These are phyloP conservation scores for Aspergillus sp. DNA, from an alignment of 2,329 filamentous ascomycete genomes.

Conservation along the genomic window DNA sequence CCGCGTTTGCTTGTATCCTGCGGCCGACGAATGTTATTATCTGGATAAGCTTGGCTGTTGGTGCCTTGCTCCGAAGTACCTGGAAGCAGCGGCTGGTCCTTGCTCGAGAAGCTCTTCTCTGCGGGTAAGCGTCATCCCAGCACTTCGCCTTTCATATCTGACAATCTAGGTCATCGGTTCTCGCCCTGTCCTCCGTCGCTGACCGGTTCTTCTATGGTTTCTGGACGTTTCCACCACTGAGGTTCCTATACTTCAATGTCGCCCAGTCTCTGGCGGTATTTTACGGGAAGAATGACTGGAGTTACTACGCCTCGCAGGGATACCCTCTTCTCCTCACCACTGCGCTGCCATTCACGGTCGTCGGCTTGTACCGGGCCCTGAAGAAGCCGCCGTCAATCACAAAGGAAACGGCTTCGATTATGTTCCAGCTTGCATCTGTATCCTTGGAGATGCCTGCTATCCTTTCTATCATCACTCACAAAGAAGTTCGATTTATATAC, in stretches of 20 bases:
- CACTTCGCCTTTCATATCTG: constrained; percentile 1
- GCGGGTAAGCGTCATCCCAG: constrained; percentile 41
- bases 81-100: constrained; percentile 53
- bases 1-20: constrained; percentile 78
- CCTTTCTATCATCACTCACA: constrained; percentile 83
- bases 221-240: constrained; percentile 86
- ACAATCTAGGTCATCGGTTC: constrained; percentile 46
- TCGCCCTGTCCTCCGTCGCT: constrained; percentile 63
- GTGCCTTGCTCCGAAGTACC: constrained; percentile 50
- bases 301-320: constrained; percentile 92
- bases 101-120: constrained; percentile 63
- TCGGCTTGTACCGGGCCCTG: constrained; percentile 60
- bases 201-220: constrained; percentile 79
- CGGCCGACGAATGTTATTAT: constrained; percentile 87
- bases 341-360: constrained; percentile 71
- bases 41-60: constrained; percentile 68
- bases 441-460: constrained; percentile 60
- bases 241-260: constrained; percentile 89
- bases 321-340: constrained; percentile 84
- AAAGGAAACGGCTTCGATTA: constrained; percentile 36
- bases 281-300: constrained; percentile 85
- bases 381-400: constrained; percentile 36
- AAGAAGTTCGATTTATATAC: constrained; percentile 96
- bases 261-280: constrained; percentile 84
- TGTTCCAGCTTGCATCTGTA: constrained; percentile 58